Percentiles rank a stretch among this genome's conserved stretches.
Evolutionary conservation across 2,329 filamentous ascomycete species (phyloP).

Genomic region (Pseudopyricularia cyperi): DNA sequence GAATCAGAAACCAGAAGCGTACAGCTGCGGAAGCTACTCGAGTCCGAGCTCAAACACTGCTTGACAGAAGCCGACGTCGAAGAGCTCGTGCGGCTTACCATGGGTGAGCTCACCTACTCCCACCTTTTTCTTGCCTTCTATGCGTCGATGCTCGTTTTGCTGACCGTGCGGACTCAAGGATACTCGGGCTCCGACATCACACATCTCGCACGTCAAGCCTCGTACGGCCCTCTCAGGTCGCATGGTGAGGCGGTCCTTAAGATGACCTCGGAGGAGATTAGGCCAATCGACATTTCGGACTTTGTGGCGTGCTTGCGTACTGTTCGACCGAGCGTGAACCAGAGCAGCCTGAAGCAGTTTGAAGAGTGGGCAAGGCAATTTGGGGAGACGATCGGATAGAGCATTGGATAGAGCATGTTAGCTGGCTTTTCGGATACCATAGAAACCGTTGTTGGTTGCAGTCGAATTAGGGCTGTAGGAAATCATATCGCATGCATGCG

Average conservation of each 20-base stretch:
- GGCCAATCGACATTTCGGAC: slow-evolving; percentile 70
- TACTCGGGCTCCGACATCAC: slow-evolving; percentile 97
- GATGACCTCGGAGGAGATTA: slow-evolving; percentile 89
- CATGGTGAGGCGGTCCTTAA: slow-evolving; percentile 79
- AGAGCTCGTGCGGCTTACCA: slow-evolving; percentile 64
- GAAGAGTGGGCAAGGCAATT: slow-evolving; percentile 92
- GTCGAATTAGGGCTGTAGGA: too few species aligned
- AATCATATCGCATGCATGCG: too few species aligned
- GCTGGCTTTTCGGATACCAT: too few species aligned
- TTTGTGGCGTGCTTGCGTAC: slow-evolving; percentile 73
- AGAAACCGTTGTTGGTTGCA: too few species aligned
- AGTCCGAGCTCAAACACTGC: slow-evolving; percentile 69
- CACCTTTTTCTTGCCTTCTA: neutral
- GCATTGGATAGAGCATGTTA: neutral
- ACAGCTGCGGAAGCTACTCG: slow-evolving; percentile 67
- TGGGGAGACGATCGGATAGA: slow-evolving; percentile 74
- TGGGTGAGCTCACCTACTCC: slow-evolving; percentile 43
- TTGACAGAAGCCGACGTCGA: slow-evolving; percentile 60
- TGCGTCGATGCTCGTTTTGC: slow-evolving; percentile 2
- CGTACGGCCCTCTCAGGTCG: slow-evolving; percentile 88
- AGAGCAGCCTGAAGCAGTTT: slow-evolving; percentile 71
- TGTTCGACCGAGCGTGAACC: slow-evolving; percentile 83
- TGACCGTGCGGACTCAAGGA: slow-evolving; percentile 35
- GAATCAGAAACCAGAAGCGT: slow-evolving; percentile 68
- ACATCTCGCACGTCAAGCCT: slow-evolving; percentile 89